phyloP scores from a whole-genome alignment of 257 asterid genomes.

The Rhazya stricta region DNA sequence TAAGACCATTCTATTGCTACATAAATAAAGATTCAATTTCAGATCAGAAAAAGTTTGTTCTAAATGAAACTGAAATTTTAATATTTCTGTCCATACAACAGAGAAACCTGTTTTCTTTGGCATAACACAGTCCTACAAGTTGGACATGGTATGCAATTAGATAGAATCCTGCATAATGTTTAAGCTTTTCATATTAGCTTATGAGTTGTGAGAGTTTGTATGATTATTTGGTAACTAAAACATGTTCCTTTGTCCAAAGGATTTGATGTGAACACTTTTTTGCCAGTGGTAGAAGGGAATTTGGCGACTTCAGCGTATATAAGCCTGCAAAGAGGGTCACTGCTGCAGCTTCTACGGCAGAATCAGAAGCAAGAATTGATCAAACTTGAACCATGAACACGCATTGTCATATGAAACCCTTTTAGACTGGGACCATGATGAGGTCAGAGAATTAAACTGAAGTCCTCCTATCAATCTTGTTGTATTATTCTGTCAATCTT shows the following conservation, averaged over 20 bases:
- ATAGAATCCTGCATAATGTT: not conserved
- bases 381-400: not conserved
- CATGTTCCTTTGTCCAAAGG: slow-evolving; percentile 35
- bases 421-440: not conserved
- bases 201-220: not conserved
- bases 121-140: not conserved
- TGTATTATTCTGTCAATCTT: too few relatives aligned
- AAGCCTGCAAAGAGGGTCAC: slow-evolving; percentile 42
- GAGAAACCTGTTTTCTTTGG: not conserved
- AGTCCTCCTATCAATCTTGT: not conserved
- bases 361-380: not conserved
- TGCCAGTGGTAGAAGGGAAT: slow-evolving; percentile 91
- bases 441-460: too few relatives aligned
- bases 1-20: not conserved
- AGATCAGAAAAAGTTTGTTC: not conserved
- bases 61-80: not conserved
- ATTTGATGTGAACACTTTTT: slow-evolving; percentile 47
- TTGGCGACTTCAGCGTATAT: slow-evolving; percentile 82
- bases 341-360: not conserved
- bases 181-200: not conserved
- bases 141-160: not conserved
- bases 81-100: not conserved
- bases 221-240: slow-evolving; percentile 12
- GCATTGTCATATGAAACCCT: not conserved
- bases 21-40: not conserved